These are phyloP conservation scores for Macadamia tetraphylla DNA, from an alignment of 164 flowering plant genomes.

Conservation along the genomic window DNA sequence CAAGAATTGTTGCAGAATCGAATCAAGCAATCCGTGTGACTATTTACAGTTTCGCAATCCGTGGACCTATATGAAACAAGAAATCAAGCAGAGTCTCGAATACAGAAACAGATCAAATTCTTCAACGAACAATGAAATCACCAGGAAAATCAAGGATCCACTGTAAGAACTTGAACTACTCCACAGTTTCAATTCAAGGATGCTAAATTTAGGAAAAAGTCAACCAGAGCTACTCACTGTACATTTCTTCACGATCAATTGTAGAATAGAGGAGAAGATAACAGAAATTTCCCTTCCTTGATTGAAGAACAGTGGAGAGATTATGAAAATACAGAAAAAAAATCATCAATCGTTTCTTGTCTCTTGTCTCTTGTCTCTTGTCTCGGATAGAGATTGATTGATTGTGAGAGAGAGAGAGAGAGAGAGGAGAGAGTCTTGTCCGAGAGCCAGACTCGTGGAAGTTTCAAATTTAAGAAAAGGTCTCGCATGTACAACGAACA, in stretches of 20 bases:
- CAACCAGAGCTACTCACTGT: background rate
- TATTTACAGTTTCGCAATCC: background rate
- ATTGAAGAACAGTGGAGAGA: background rate
- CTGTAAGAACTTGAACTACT: background rate
- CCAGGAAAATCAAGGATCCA: background rate
- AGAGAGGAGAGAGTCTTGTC: too few species aligned
- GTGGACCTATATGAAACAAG: conserved; percentile 2
- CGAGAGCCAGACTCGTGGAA: too few species aligned
- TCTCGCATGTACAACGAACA: too few species aligned
- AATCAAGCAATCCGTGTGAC: background rate
- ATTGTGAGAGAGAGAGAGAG: too few species aligned
- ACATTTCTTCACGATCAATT: conserved; percentile 1
- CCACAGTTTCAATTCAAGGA: background rate
- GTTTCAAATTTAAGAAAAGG: too few species aligned
- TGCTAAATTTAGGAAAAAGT: background rate
- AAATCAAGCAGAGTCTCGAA: conserved; percentile 2
- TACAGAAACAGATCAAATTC: background rate
- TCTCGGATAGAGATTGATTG: too few species aligned
- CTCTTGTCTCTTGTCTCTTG: too few species aligned
- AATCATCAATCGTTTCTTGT: too few species aligned
- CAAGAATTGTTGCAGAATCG: background rate
- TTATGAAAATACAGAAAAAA: background rate
- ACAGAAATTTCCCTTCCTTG: background rate
- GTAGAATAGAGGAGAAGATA: background rate
- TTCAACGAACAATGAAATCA: background rate